phyloP scores from a whole-genome alignment of 352 stramenopile species.

The Phytophthora sp. region DNA sequence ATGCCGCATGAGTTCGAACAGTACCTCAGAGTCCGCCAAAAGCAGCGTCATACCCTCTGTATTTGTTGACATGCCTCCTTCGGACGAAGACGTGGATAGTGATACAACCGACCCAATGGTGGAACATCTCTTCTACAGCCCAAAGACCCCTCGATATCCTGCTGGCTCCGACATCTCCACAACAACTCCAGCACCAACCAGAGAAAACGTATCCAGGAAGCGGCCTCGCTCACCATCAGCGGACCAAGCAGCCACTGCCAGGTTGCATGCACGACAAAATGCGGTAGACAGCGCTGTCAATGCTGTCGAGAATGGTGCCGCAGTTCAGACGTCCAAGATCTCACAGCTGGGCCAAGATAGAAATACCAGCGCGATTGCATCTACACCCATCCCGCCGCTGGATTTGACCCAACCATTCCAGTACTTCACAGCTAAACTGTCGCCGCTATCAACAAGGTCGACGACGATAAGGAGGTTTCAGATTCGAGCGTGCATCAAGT shows the following conservation, averaged over 20 bases:
- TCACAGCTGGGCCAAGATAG: constrained; percentile 14
- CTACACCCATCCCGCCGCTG: background rate
- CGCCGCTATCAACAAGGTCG: background rate
- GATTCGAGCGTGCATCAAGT: constrained; percentile 83
- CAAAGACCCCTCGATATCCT: constrained; percentile 54
- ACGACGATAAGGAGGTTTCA: constrained; percentile 51
- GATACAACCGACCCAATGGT: constrained; percentile 78
- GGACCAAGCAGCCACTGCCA: background rate
- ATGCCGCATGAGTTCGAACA: constrained; percentile 4
- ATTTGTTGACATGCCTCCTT: constrained; percentile 68
- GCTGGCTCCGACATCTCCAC: background rate
- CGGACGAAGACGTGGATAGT: constrained; percentile 63
- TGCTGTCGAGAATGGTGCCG: background rate
- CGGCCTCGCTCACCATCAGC: constrained; percentile 32
- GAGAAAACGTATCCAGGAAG: constrained; percentile 29
- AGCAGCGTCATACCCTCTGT: constrained; percentile 31
- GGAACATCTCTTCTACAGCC: constrained; percentile 80
- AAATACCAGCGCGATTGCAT: constrained; percentile 2
- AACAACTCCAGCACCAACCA: background rate
- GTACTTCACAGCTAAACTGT: constrained; percentile 51
- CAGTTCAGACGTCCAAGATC: background rate
- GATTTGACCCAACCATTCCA: constrained; percentile 48
- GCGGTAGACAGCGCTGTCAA: background rate
- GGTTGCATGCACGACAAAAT: background rate
- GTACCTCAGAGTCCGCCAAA: background rate